Base-by-base conservation (phyloP, 2,329 filamentous ascomycete genomes). In the Sporothrix inflata region DNA sequence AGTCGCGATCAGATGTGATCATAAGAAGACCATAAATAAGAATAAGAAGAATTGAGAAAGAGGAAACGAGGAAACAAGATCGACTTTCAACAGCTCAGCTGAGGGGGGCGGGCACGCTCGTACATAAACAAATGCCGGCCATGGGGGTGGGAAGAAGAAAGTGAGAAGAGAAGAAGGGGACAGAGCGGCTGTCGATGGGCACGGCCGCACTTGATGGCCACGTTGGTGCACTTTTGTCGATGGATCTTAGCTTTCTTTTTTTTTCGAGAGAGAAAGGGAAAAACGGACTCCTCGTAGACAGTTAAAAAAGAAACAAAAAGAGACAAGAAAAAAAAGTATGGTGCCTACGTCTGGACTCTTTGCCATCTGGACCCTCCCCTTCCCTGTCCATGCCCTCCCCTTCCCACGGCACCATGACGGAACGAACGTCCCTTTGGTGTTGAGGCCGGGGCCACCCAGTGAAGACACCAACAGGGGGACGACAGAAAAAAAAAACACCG, bases 111-210 rank as follows among this genome's bases (percentile, higher is more conserved):
- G 38, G 49, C 27, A 24, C 3, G 5, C 49, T 27, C 34, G 8
- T 69, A 69, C 66, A 69, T 69, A 69, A 69, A 55, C 49, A 69
- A 45, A 42, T 40, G 19, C 66, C 14, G 34, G n/a, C 9, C 14
- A 24, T 66, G 63, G 45, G 24, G 12, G 12, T 16, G 38, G 45
- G 24, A 49, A 4, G n/a, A 3, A 24, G 49, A 16, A 66, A 24
- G 16, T 11, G 16, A 34, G 21, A 19, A 21, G 27, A 53, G 27
- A 53, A 55, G 11, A 21, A 65, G 42, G 11, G 60, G 40, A 45
- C n/a, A 40, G 60, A 45, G 38, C 38, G 34, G 47, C 19, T 6
- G 42, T 49, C 14, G 42, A 66, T 66, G 63, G 24, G 63, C 42
- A 34, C 63, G 63, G 63, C 42, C 63, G 40, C 24, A 14, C 9